Conservation (phyloP, 2,329 filamentous ascomycete species). For the Sodiomyces alkalinus region DNA sequence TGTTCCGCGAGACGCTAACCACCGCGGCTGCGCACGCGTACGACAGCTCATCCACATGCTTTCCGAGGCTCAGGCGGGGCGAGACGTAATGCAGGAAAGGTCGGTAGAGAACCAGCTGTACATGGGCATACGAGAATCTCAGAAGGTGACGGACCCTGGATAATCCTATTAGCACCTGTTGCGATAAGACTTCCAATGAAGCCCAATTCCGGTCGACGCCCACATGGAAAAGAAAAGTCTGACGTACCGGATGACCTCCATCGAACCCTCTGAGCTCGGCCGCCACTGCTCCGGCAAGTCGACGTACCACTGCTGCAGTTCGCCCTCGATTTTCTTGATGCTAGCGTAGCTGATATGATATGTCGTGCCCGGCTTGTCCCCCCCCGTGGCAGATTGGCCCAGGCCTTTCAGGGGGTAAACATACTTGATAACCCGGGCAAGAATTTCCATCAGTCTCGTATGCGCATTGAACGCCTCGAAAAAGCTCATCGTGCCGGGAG, state of each 20-base stretch:
- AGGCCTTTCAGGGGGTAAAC: slow-evolving; percentile 49
- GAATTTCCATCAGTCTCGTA: slow-evolving; percentile 45
- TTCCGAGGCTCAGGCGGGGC: slow-evolving; percentile 38
- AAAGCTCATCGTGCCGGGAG: slow-evolving; percentile 39
- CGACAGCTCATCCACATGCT: slow-evolving; percentile 55
- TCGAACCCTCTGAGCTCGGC: slow-evolving; percentile 61
- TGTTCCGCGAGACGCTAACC: slow-evolving; percentile 51
- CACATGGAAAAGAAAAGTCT: no score
- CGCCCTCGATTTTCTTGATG: slow-evolving; percentile 49
- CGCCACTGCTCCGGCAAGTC: slow-evolving; percentile 60
- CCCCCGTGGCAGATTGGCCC: slow-evolving; percentile 28
- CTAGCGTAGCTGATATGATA: slow-evolving; percentile 49
- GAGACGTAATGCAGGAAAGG: slow-evolving; percentile 77
- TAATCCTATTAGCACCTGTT: not conserved
- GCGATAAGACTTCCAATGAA: no score
- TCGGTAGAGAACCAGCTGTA: slow-evolving; percentile 69
- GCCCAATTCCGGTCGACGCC: no score
- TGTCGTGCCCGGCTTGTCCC: slow-evolving; percentile 27
- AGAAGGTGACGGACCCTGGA: slow-evolving; percentile 55
- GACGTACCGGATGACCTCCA: slow-evolving; percentile 60
- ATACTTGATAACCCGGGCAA: slow-evolving; percentile 47
- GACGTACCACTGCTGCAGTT: slow-evolving; percentile 49
- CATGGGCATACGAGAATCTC: slow-evolving; percentile 66
- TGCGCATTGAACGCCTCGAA: slow-evolving; percentile 54
- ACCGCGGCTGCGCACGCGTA: slow-evolving; percentile 56